Base-by-base conservation (phyloP, 2,329 filamentous ascomycete species). In the Myriosclerotinia scirpicola region DNA sequence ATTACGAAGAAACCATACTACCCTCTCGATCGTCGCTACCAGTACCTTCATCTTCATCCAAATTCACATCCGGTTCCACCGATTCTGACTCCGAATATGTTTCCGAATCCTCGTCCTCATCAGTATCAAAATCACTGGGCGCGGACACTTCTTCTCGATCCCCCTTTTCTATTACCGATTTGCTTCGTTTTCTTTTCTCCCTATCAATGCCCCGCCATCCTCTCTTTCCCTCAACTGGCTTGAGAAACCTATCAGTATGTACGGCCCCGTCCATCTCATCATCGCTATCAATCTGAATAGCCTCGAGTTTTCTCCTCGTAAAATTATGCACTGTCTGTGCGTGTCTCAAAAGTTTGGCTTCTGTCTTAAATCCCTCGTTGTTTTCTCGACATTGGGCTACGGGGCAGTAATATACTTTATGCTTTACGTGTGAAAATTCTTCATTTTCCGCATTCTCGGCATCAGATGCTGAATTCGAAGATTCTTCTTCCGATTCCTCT, bases 181-280 rank as follows among this genome's bases (percentile, higher is more conserved):
- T 2, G 54, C 68, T 30, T 77, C 55, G 61, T 65, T 68, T 70
- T 76, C 65, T 54, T 20, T 62, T 42, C 26, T 48, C 30, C 36
- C 66, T 69, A 34, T 68, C 67, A 30, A n/a, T 14, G 20, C 70
- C 71, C 20, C 70, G 65, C 54, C 55, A 61, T 11, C 55, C 61
- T 17, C 62, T 53, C 56, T 54, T 54, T 15, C 73, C 72, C 11
- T 4, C 55, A 14, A 91, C 81, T 5, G 84, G 82, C 73, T 81
- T 80, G 71, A 92, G 71, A 72, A 90, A 92, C 0, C 89, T 86
- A 75, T 92, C 89, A 1, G 86, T 82, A 71, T 91, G 89, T 26
- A 91, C 85, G 0, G 81, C 88, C 0, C 87, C 89, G 11, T 81
- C 71, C 72, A 86, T 83, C 72, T 87, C 85, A 14, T 77, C 72